Evolutionary conservation across 148 eudicot species (phyloP).

Genomic region (Linanthus parryae): DNA sequence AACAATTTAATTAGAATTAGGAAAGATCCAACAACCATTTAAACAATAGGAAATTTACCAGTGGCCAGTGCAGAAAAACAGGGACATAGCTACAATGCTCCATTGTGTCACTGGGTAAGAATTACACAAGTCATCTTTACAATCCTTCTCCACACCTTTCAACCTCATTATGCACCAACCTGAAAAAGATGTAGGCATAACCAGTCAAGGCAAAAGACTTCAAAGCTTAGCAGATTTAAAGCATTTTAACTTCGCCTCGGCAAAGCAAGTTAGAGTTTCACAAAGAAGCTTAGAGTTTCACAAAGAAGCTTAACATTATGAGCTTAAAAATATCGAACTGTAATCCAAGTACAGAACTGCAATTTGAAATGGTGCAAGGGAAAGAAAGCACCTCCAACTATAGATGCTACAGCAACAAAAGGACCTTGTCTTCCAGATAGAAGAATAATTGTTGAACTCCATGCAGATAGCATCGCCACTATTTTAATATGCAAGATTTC

Average conservation of each 20-base stretch:
- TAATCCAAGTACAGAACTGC: too few relatives aligned
- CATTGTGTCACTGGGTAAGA: conserved; percentile 76
- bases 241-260: neutral
- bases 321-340: too few relatives aligned
- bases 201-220: neutral
- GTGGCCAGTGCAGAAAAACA: conserved; percentile 92
- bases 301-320: too few relatives aligned
- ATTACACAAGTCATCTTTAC: conserved; percentile 23
- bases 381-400: conserved; percentile 66
- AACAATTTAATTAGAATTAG: neutral
- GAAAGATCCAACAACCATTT: too few relatives aligned
- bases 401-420: conserved; percentile 50
- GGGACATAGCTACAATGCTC: conserved; percentile 72
- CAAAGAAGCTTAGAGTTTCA: too few relatives aligned
- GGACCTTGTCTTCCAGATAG: conserved; percentile 94
- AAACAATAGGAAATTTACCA: conserved; percentile 46
- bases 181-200: conserved; percentile 16
- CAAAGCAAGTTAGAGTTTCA: neutral
- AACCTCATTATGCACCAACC: conserved; percentile 74
- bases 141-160: conserved; percentile 40
- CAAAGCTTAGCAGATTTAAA: too few relatives aligned
- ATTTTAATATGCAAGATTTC: conserved; percentile 38
- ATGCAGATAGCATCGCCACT: conserved; percentile 68
- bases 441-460: conserved; percentile 67
- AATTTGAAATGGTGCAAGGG: too few relatives aligned